Evolutionary conservation across 2,329 filamentous ascomycete species (phyloP), one percentile per base, ranked within the genome.

Genomic region (Xylaria sp.): DNA sequence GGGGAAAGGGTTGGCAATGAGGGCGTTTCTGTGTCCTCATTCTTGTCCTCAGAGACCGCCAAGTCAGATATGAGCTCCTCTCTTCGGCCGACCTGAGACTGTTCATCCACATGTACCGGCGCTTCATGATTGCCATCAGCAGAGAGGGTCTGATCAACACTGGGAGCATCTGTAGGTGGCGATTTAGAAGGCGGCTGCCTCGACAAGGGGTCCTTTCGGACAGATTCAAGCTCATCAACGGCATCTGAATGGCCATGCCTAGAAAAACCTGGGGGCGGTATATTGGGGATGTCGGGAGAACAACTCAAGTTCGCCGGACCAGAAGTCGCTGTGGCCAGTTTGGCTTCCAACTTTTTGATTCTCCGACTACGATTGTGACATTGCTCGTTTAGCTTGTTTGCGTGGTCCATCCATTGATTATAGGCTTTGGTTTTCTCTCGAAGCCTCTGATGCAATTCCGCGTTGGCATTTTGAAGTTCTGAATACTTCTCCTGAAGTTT

Each of bases 321-420:
- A 43, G 56, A 57, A 11, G 51, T 49, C 11, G 50, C 44, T 44
- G 60, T 54, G n/a, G 58, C 61, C 24, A 68, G 48, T 50, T 73
- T 72, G 26, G 70, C 70, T 55, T 80, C 75, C 8, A 81, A 69
- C 20, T 65, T 68, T 42, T 71, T 70, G 9, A 83, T 70, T 54
- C 72, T 79, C 21, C 52, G 60, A 18, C 52, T 57, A n/a, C 67
- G 67, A 39, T 59, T 63, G 18, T 61, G 40, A 24, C 54, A 63
- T 26, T 65, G 59, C 45, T 67, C 67, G 47, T 78, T 71, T 17
- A 83, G 64, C 11, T 69, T 61, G 19, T 72, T 72, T 4, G 76
- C 75, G 49, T 80, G 76, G 5, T 70, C 66, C 21, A 72, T 69
- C 81, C 81, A 84, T 26, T 65, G 62, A 6, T 78, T 71, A 3